Base-by-base conservation (phyloP, 2,329 filamentous ascomycete genomes). In the Anthostomella pinea region DNA sequence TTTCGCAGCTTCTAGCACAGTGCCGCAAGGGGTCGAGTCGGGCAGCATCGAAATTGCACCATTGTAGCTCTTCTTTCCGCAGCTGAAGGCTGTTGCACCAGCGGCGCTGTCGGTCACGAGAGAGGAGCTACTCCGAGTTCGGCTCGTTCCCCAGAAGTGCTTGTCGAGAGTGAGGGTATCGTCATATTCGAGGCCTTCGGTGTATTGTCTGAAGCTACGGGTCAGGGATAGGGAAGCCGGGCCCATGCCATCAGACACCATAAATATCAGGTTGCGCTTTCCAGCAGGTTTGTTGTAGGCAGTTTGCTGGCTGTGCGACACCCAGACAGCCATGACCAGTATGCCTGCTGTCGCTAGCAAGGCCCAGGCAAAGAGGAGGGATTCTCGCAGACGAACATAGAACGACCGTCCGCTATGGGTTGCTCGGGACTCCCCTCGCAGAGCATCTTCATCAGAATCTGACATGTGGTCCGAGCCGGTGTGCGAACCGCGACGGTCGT, bases 241-340 rank as follows among this genome's bases (percentile, higher is more conserved):
- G 0, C 93, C 93, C 93, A 98, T 98, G 56, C 93, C 93, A 62
- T 98, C 93, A 1, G 88, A 95, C 23, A 98, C 91, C 93, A 98
- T 98, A 71, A 98, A 97, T 53, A 98, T 84, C 35, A 98, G 73
- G 64, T 97, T 98, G 36, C 87, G 79, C 72, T 97, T 98, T 34
- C 81, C 79, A 54, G 64, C 38, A 72, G 69, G 52, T 30, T 48
- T 49, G 28, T 46, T 37, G 38, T 46, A 54, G 25, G 60, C 51
- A 8, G 70, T 73, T 38, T 74, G 68, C 44, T 79, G 72, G 52
- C 80, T 75, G 62, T 95, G 87, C 57, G 87, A 85, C 11, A 86
- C 65, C 66, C 72, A 72, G n/a, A 93, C 85, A 3, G 86, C 86
- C 14, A 95, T 73, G 20, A 95, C 68, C 49, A 95, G 80, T 33